Conservation (phyloP, 2,329 filamentous ascomycete species). For the Fusarium floridanum region DNA sequence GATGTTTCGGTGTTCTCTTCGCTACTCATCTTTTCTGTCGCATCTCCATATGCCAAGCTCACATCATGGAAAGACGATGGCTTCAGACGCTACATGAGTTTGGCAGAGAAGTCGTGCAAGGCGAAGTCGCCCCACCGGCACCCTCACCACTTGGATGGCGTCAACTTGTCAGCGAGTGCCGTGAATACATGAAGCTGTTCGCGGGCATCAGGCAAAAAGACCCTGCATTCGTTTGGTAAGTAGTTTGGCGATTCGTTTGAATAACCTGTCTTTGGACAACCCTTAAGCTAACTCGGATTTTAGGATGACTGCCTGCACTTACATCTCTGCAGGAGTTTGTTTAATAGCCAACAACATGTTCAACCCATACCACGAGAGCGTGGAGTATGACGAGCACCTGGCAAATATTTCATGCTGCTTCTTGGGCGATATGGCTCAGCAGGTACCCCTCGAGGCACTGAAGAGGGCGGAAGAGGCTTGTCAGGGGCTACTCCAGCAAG, state of each 20-base stretch:
- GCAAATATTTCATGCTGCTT: not conserved
- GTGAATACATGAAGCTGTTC: not conserved
- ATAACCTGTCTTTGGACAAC: too few relatives aligned
- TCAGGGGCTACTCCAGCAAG: not conserved
- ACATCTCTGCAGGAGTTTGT: constrained; percentile 2
- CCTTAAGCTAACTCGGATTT: too few relatives aligned
- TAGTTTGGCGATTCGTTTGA: too few relatives aligned
- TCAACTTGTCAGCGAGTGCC: not conserved
- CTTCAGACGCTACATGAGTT: not conserved
- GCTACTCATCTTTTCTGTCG: constrained; percentile 11
- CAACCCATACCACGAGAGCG: not conserved
- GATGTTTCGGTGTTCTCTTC: constrained; percentile 20
- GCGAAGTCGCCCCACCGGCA: not conserved
- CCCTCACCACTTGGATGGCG: not conserved
- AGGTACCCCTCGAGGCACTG: not conserved
- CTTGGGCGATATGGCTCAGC: not conserved
- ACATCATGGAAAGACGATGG: constrained; percentile 6
- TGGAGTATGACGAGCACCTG: not conserved
- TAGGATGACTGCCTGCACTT: constrained; percentile 12
- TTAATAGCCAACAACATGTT: constrained; percentile 7
- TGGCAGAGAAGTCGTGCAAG: not conserved
- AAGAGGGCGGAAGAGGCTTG: not conserved
- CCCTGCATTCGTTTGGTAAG: not conserved
- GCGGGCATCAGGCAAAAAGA: not conserved
- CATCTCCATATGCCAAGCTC: not conserved